Conservation (phyloP, 2,329 filamentous ascomycete species). For the Hymenoscyphus repandus region DNA sequence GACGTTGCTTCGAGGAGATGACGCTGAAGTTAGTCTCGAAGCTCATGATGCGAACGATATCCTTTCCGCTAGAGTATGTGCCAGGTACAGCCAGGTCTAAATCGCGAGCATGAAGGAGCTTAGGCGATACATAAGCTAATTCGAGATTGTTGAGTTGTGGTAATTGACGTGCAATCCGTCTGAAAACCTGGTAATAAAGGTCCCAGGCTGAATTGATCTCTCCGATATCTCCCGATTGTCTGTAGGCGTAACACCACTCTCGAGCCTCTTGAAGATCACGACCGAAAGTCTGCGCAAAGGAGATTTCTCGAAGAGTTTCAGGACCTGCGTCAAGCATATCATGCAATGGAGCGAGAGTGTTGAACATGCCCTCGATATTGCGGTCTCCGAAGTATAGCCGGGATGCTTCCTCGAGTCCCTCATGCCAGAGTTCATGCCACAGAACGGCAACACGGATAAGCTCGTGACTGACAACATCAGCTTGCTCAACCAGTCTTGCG, state of each 20-base stretch:
- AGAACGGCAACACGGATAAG: slow-evolving; percentile 94
- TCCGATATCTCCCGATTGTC: slow-evolving; percentile 79
- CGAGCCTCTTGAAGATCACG: slow-evolving; percentile 90
- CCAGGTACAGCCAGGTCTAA: slow-evolving; percentile 94
- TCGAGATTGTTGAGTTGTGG: slow-evolving; percentile 90
- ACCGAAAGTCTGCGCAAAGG: slow-evolving; percentile 95
- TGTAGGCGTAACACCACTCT: slow-evolving; percentile 93
- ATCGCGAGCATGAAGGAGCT: slow-evolving; percentile 77
- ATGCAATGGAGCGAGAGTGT: slow-evolving; percentile 82
- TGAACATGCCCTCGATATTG: slow-evolving; percentile 97
- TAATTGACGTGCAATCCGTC: slow-evolving; percentile 87
- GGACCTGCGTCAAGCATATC: slow-evolving; percentile 86
- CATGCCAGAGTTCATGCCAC: slow-evolving; percentile 99
- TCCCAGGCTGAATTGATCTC: slow-evolving; percentile 99
- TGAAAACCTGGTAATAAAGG: slow-evolving; percentile 97
- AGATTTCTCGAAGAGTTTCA: slow-evolving; percentile 90
- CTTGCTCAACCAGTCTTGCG: slow-evolving; percentile 86
- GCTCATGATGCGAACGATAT: slow-evolving; percentile 77
- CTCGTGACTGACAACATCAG: slow-evolving; percentile 90
- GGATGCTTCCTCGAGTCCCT: slow-evolving; percentile 93
- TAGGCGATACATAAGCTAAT: slow-evolving; percentile 93
- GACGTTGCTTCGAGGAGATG: slow-evolving; percentile 95
- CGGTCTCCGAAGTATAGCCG: slow-evolving; percentile 95
- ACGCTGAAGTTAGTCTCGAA: slow-evolving; percentile 89
- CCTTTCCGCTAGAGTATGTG: slow-evolving; percentile 75